Conservation (phyloP, 2,329 filamentous ascomycete genomes). For the Calonectria naviculata region DNA sequence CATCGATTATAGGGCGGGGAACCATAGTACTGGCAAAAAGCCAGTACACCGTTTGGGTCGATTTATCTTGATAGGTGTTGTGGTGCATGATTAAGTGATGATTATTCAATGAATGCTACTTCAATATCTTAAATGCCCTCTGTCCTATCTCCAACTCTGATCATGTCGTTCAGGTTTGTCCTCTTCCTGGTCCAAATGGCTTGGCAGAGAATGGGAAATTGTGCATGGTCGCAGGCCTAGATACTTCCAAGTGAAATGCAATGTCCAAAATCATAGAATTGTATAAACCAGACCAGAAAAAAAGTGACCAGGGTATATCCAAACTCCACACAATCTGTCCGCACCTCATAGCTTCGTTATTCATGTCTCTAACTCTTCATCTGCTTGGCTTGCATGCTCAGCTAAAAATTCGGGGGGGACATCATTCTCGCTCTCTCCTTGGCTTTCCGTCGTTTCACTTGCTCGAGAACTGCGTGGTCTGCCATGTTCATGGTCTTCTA, state of each 20-base stretch:
- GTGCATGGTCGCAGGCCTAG: too few relatives aligned
- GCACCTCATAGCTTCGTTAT: not conserved
- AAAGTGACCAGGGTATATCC: constrained; percentile 7
- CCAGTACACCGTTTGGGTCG: constrained; percentile 14
- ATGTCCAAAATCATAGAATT: not conserved
- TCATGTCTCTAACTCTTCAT: constrained; percentile 20
- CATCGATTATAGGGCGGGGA: constrained; percentile 1
- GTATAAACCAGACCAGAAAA: not conserved
- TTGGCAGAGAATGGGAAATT: not conserved
- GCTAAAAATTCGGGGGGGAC: constrained; percentile 64
- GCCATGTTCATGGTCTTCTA: constrained; percentile 38
- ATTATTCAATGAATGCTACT: constrained; percentile 37
- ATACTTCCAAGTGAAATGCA: not conserved
- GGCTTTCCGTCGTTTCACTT: constrained; percentile 27
- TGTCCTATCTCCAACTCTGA: too few relatives aligned
- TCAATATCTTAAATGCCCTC: constrained; percentile 17
- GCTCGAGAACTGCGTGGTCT: constrained; percentile 26
- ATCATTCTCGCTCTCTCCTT: constrained; percentile 57
- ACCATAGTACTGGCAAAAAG: constrained; percentile 21
- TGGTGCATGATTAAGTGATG: constrained; percentile 35
- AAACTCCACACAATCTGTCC: not conserved
- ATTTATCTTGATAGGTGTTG: constrained; percentile 38
- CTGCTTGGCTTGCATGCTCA: constrained; percentile 47
- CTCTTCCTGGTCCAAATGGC: too few relatives aligned
- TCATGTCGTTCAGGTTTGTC: too few relatives aligned